phyloP scores from a whole-genome alignment of 352 stramenopile species.

The Pythium phragmiticola region DNA sequence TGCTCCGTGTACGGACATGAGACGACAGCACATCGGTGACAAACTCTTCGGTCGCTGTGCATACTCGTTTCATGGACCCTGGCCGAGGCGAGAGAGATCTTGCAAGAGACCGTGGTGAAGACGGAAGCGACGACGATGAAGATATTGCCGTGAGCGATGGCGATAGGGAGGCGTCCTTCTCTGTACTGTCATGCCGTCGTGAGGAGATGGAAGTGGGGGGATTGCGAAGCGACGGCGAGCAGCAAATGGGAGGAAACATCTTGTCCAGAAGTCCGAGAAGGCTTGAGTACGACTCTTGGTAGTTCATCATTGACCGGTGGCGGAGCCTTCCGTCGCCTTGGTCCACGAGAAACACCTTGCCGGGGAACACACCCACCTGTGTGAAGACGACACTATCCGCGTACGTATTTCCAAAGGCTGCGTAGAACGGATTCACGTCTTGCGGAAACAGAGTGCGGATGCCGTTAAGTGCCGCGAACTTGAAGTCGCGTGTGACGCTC shows the following conservation, averaged over 20 bases:
- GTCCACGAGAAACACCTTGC: conserved; percentile 75
- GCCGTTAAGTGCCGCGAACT: conserved; percentile 59
- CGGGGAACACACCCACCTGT: conserved; percentile 71
- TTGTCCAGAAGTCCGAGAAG: conserved; percentile 55
- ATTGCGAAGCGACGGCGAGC: conserved; percentile 30
- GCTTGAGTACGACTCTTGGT: conserved; percentile 65
- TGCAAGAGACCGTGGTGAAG: conserved; percentile 20
- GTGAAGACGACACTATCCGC: conserved; percentile 59
- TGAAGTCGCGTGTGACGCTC: conserved; percentile 54
- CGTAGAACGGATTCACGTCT: conserved; percentile 84
- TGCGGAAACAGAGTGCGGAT: conserved; percentile 66
- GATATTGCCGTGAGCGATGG: conserved; percentile 1
- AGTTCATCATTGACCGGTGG: conserved; percentile 61
- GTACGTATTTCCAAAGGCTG: conserved; percentile 68
- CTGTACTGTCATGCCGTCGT: background rate
- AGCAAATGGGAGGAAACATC: conserved; percentile 76
- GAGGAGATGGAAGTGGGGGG: no score
- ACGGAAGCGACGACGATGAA: conserved; percentile 8
- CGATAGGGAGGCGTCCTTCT: background rate
- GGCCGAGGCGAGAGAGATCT: conserved; percentile 5
- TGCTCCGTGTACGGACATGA: conserved; percentile 45
- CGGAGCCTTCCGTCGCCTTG: conserved; percentile 50
- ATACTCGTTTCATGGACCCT: conserved; percentile 17
- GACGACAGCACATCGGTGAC: conserved; percentile 54
- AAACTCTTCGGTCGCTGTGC: conserved; percentile 35